These are phyloP conservation scores for Ceratobasidium sp. DNA, from an alignment of 1,284 basidiomycete genomes.

Conservation along the genomic window DNA sequence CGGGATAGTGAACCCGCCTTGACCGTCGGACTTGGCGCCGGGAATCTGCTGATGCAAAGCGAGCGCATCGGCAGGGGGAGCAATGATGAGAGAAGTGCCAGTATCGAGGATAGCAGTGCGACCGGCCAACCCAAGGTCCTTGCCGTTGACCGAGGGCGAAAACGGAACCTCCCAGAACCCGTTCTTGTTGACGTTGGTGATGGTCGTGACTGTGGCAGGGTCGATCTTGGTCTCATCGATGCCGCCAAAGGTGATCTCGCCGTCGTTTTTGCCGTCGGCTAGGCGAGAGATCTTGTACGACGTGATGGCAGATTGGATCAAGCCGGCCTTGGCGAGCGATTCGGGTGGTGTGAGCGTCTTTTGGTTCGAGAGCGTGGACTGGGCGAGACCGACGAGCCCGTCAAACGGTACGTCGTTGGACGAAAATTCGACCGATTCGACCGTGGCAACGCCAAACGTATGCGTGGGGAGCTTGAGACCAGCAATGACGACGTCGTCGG, in stretches of 20 bases:
- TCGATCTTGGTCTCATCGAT: conserved; percentile 77
- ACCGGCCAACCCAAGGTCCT: conserved; percentile 60
- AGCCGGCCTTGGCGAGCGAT: conserved; percentile 65
- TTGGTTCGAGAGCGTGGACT: conserved; percentile 74
- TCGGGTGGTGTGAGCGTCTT: conserved; percentile 75
- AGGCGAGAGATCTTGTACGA: conserved; percentile 83
- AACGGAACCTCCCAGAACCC: conserved; percentile 84
- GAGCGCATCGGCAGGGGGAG: conserved; percentile 64
- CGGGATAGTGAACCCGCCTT: conserved; percentile 78
- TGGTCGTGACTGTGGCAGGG: conserved; percentile 59
- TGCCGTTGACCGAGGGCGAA: conserved; percentile 63
- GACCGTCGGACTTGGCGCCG: conserved; percentile 65
- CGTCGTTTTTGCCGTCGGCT: conserved; percentile 76
- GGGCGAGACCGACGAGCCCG: conserved; percentile 84
- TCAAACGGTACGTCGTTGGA: conserved; percentile 66
- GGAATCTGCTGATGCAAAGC: conserved; percentile 66
- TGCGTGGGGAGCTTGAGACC: conserved; percentile 68
- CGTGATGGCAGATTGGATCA: conserved; percentile 72
- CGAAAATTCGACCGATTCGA: conserved; percentile 54
- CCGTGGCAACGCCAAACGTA: conserved; percentile 73
- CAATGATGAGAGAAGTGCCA: conserved; percentile 68
- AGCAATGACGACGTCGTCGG: conserved; percentile 73
- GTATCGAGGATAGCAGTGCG: conserved; percentile 82
- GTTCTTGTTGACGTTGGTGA: conserved; percentile 64
- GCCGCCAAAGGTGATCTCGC: conserved; percentile 81